A percentile compares a stretch with the other conserved stretches of the same genome.
Conservation (phyloP, 331 rosid genomes). For the Prunus yedoensis region DNA sequence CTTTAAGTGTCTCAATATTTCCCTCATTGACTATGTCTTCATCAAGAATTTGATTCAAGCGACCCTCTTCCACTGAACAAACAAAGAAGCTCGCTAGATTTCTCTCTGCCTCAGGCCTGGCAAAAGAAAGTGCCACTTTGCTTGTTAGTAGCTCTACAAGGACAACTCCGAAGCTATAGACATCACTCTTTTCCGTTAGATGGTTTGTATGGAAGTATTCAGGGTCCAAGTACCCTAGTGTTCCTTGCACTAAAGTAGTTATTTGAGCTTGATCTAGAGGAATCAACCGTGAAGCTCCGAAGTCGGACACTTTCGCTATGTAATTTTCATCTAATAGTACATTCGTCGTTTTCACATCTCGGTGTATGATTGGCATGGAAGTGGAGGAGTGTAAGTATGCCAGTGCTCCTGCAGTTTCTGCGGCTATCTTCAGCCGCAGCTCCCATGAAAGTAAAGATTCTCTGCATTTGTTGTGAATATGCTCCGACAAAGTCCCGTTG, state of each 20-base stretch:
- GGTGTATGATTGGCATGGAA: slow-evolving; percentile 16
- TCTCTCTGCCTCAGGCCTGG: slow-evolving; percentile 10
- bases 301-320: slow-evolving; percentile 9
- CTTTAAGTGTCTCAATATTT: not conserved
- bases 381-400: slow-evolving; percentile 7
- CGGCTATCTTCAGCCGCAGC: slow-evolving; percentile 2
- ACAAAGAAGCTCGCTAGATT: slow-evolving; percentile 16
- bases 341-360: slow-evolving; percentile 6
- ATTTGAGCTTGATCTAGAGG: not conserved
- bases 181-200: slow-evolving; percentile 11
- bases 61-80: slow-evolving; percentile 3
- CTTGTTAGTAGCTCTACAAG: slow-evolving; percentile 21
- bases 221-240: slow-evolving; percentile 15
- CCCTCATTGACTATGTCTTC: slow-evolving; percentile 3
- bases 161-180: slow-evolving; percentile 21
- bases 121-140: slow-evolving; percentile 12
- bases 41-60: slow-evolving; percentile 4
- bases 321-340: not conserved
- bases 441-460: not conserved
- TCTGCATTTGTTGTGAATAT: not conserved
- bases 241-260: slow-evolving; percentile 10
- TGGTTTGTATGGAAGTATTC: slow-evolving; percentile 12
- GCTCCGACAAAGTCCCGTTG: not conserved
- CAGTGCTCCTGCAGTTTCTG: slow-evolving; percentile 10
- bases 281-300: slow-evolving; percentile 14